A percentile compares a stretch with the other conserved stretches of the same genome.
phyloP scores from a whole-genome alignment of 352 stramenopile species.

The Paralagenidium karlingii region DNA sequence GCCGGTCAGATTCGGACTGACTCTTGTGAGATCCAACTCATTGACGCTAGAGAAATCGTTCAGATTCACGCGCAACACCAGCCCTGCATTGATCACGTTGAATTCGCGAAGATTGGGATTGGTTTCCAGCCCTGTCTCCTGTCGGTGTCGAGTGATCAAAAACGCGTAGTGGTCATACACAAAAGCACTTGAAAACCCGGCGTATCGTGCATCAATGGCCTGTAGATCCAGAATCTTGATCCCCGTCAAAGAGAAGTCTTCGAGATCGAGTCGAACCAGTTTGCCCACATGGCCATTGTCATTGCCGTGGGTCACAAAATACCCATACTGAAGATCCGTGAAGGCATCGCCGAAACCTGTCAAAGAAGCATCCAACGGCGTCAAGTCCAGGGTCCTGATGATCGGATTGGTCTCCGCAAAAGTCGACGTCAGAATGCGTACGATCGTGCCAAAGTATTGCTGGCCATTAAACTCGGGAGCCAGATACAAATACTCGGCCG shows the following conservation, averaged over 20 bases:
- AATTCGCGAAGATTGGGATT: slow-evolving; percentile 60
- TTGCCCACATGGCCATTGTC: slow-evolving; percentile 42
- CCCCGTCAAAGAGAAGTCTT: slow-evolving; percentile 22
- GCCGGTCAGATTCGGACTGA: slow-evolving; percentile 31
- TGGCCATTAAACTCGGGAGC: slow-evolving; percentile 49
- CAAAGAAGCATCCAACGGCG: slow-evolving; percentile 19
- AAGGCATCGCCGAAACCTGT: slow-evolving; percentile 46
- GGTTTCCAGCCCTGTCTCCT: slow-evolving; percentile 26
- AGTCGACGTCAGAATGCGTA: slow-evolving; percentile 36
- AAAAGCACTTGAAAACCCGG: slow-evolving; percentile 50
- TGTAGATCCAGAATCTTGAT: slow-evolving; percentile 36
- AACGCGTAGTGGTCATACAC: slow-evolving; percentile 51
- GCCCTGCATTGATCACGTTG: slow-evolving; percentile 40
- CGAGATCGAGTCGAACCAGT: slow-evolving; percentile 36
- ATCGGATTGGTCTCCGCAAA: slow-evolving; percentile 29
- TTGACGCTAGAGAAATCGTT: slow-evolving; percentile 21
- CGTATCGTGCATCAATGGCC: slow-evolving; percentile 30
- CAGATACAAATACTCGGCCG: slow-evolving; percentile 60
- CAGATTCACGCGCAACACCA: slow-evolving; percentile 45
- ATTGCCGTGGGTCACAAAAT: slow-evolving; percentile 54
- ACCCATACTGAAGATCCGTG: slow-evolving; percentile 38
- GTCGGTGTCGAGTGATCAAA: slow-evolving; percentile 33
- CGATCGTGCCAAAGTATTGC: slow-evolving; percentile 27
- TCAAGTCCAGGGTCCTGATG: slow-evolving; percentile 43
- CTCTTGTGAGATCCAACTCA: slow-evolving; percentile 33